These are phyloP conservation scores for Boletus rex-veris DNA, from an alignment of 768 basidiomycete genomes.

Conservation along the genomic window DNA sequence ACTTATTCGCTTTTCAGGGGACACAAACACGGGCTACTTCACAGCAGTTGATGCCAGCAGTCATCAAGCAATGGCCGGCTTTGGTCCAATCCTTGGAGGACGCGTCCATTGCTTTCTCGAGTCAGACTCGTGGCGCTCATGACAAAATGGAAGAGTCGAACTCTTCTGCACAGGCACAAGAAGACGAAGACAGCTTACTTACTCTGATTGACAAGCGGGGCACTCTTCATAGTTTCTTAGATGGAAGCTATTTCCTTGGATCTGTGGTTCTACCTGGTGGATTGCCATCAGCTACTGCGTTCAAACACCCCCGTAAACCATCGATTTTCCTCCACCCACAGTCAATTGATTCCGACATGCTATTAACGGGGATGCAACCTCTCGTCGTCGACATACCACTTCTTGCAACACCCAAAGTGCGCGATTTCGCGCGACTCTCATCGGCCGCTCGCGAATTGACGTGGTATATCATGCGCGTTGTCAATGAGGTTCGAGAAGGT, in stretches of 20 bases:
- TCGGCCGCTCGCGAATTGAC: conserved; percentile 66
- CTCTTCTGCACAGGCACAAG: conserved; percentile 30
- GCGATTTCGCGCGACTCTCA: conserved; percentile 69
- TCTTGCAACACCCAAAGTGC: conserved; percentile 49
- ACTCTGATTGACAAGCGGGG: conserved; percentile 58
- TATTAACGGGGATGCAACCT: conserved; percentile 36
- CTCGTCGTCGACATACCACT: conserved; percentile 52
- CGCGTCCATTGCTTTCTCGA: conserved; percentile 57
- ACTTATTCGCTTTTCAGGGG: conserved; percentile 79
- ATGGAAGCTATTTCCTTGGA: conserved; percentile 75
- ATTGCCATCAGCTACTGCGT: conserved; percentile 26
- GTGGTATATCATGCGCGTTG: conserved; percentile 67
- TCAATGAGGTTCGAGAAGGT: conserved; percentile 65
- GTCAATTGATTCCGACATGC: conserved; percentile 22
- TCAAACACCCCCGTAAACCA: conserved; percentile 45
- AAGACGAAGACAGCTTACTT: conserved; percentile 63
- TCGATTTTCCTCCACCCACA: conserved; percentile 50
- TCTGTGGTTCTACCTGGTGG: conserved; percentile 37
- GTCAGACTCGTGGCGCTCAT: conserved; percentile 30
- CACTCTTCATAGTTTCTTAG: conserved; percentile 60
- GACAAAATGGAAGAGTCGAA: conserved; percentile 28
- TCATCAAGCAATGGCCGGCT: conserved; percentile 68
- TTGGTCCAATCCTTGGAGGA: conserved; percentile 51
- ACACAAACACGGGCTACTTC: conserved; percentile 48
- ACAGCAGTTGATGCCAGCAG: conserved; percentile 48